Evolutionary conservation across 1,284 basidiomycete genomes (phyloP), one percentile per base, ranked within the genome.

Genomic region (Anthracocystis walkeri): DNA sequence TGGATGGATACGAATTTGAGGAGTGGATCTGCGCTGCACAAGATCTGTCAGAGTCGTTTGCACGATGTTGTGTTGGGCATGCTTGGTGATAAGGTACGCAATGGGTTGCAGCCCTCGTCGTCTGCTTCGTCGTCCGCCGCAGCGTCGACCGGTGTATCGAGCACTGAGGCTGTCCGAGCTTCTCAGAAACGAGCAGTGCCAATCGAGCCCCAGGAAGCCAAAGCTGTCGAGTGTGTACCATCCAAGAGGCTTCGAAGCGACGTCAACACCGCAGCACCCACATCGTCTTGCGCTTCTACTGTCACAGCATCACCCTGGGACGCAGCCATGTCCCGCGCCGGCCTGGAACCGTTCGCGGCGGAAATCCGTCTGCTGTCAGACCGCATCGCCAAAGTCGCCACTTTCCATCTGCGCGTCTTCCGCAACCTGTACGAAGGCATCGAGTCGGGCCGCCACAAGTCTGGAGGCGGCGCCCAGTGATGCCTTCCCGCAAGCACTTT

Each of bases 1-100:
- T 82, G 80, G 80, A 72, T 82, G 62, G 71, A 80, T 11, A 75
- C 68, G 12, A 82, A 81, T 44, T 40, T 81, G 44, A 54, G 68
- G 20, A 57, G 42, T 14, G 65, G 73, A 3, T 73, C 78, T 11
- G 41, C 77, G 12, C 59, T 81, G 48, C 69, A 77, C 68, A 78
- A 77, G 62, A 65, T 81, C 53, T 80, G 78, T 49, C 80, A 77
- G 50, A 65, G 48, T 7, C 65, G 80, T 18, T 45, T 81, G 48
- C 70, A 65, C 18, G 63, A 72, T 20, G 67, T 80, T 14, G 59
- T 80, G 20, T 41, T 61, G n/a, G 61, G 60, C 52, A 69, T 80
- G 62, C 70, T 80, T 7, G 46, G 38, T 1, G 78, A 77, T 23
- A 70, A 62, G 57, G 58, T 69, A 7, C 44, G 52, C 40, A 54